Evolutionary conservation across 257 asterid species (phyloP).

Genomic region (Solanum pennellii): DNA sequence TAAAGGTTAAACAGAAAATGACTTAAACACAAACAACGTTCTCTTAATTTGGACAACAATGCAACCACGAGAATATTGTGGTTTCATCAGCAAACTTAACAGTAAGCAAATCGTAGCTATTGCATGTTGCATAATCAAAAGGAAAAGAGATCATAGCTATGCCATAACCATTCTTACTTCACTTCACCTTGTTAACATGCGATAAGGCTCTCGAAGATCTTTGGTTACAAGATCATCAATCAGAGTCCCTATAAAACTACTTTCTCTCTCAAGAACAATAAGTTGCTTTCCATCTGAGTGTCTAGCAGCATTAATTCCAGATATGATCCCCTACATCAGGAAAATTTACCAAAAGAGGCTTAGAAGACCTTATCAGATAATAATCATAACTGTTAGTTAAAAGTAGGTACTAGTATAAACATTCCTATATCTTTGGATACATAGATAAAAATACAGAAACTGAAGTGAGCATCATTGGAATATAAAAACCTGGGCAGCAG

Average conservation of each 20-base stretch:
- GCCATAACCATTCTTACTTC: not conserved
- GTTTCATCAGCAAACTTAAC: not conserved
- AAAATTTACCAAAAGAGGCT: conserved; percentile 1
- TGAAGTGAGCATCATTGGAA: not conserved
- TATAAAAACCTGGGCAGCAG: conserved; percentile 89
- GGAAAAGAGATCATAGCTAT: not conserved
- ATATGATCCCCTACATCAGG: conserved; percentile 63
- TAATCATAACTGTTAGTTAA: not conserved
- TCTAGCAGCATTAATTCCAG: conserved; percentile 97
- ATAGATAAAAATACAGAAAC: not conserved
- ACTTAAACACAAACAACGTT: not conserved
- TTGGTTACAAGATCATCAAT: conserved; percentile 95
- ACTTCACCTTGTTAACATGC: conserved; percentile 69
- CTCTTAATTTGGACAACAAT: not conserved
- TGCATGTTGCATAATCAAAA: not conserved
- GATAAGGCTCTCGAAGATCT: conserved; percentile 99
- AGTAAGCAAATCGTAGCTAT: not conserved
- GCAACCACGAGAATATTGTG: not conserved
- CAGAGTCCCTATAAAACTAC: conserved; percentile 92
- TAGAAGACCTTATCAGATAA: not conserved
- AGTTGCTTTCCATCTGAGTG: conserved; percentile 73
- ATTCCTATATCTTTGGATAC: not conserved
- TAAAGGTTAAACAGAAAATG: not conserved
- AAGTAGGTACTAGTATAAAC: not conserved
- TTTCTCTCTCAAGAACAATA: conserved; percentile 93